Base-by-base conservation (phyloP, 495 filamentous ascomycete genomes). In the Aspergillus hancockii region DNA sequence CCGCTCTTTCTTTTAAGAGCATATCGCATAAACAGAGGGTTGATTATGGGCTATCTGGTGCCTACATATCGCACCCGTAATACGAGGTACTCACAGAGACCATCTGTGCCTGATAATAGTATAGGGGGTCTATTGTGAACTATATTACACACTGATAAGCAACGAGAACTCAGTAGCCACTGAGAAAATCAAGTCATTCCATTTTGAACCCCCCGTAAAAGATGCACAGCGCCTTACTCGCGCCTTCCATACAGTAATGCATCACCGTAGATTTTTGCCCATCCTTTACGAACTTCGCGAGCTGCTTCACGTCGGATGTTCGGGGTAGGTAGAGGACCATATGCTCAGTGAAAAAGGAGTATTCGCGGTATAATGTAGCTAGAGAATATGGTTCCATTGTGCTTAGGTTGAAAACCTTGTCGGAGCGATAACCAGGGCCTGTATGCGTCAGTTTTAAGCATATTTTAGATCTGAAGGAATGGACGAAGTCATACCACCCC, bases 191-290 rank as follows among this genome's bases (percentile, higher is more conserved):
- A 19, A 25, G 32, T 70, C 56, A 69, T 40, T 47, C 8, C 28
- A 72, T 46, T 34, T 73, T 62, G 38, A 81, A 83, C 28, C 73
- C 71, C 3, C 83, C 83, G 54, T 81, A 83, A 57, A 75, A 85
- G 14, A 78, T 73, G 67, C 83, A 85, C 47, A 85, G 55, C n/a
- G 81, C 83, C 75, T 97, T 98, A 71, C 94, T 97, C 4, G 90
- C 89, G 9, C 91, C 90, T 55, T 90, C 80, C 74, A 94, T 88
- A 70, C 92, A 97, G 69, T 98, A 98, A 74, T 98, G 94, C 49
- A 90, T 83, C 25, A 92, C 87, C 19, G 88, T 83, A 8, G 90
- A 72, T 67, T 83, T 84, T 43, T 74, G 59, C 16, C 71, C 80
- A 10, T 77, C 70, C 50, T 83, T 79, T 2, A 80, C 83, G 53